Conservation (phyloP, 1,284 basidiomycete species). For the Cutaneotrichosporon dermatis region DNA sequence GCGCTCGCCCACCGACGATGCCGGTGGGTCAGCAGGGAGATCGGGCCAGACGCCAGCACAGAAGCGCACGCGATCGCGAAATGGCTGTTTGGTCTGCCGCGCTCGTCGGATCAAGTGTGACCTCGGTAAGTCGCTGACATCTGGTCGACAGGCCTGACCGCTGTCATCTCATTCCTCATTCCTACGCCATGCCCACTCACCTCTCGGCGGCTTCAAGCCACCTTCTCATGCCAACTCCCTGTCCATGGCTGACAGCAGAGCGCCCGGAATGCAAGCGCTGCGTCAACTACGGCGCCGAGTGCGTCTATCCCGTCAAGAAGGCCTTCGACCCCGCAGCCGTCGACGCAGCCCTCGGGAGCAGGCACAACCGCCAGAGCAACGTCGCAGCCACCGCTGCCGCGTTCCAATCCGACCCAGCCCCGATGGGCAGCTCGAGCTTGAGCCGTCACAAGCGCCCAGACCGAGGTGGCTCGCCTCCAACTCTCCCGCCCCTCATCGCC, state of each 20-base stretch:
- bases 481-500: background rate
- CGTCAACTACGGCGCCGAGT: constrained; percentile 28
- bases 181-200: no score
- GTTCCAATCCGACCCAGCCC: background rate
- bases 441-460: no score
- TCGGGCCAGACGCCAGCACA: background rate
- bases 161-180: no score
- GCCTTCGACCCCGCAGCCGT: constrained; percentile 29
- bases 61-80: constrained; percentile 25
- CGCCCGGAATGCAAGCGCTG: constrained; percentile 13
- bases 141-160: no score
- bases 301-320: constrained; percentile 38
- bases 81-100: constrained; percentile 39
- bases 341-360: constrained; percentile 22
- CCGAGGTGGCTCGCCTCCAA: no score
- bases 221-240: background rate
- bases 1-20: background rate
- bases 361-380: constrained; percentile 24
- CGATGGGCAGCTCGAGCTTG: no score
- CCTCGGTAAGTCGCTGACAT: constrained; percentile 21
- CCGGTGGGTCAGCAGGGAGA: background rate
- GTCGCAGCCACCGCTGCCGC: constrained; percentile 15
- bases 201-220: constrained; percentile 7
- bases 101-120: constrained; percentile 38
- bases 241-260: constrained; percentile 2